phyloP scores from a whole-genome alignment of 148 eudicot species.

The Euryodendron excelsum region DNA sequence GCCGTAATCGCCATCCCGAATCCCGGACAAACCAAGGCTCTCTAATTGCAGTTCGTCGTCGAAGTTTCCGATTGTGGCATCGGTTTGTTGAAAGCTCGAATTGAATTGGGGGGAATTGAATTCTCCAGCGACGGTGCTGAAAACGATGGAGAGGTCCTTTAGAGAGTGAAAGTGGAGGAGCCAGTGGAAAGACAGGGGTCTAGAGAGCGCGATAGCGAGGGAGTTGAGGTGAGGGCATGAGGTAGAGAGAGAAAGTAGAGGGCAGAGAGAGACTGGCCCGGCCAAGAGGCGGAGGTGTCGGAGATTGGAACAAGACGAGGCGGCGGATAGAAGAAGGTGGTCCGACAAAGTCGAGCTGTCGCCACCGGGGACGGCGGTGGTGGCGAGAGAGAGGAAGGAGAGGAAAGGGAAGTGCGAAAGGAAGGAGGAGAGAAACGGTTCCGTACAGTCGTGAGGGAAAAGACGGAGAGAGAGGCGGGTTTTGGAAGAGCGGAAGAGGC shows the following conservation, averaged over 20 bases:
- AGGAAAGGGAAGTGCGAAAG: conserved; percentile 36
- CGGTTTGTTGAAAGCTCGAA: not conserved
- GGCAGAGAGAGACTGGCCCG: conserved; percentile 31
- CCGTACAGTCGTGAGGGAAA: conserved; percentile 20
- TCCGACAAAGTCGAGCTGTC: conserved; percentile 16
- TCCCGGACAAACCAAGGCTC: conserved; percentile 39
- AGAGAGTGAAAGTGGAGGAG: conserved; percentile 27
- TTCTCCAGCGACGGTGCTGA: conserved; percentile 1
- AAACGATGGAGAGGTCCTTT: conserved; percentile 27
- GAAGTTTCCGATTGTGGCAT: no score
- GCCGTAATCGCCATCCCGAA: conserved; percentile 32
- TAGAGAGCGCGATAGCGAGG: conserved; percentile 42
- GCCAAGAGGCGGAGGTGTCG: conserved; percentile 33
- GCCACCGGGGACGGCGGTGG: no score
- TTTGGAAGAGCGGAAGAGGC: conserved; percentile 51
- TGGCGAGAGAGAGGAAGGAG: conserved; percentile 37
- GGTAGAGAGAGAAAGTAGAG: conserved; percentile 42
- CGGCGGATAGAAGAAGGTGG: conserved; percentile 27
- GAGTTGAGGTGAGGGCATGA: conserved; percentile 37
- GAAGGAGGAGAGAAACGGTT: conserved; percentile 31
- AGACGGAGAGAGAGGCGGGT: conserved; percentile 44
- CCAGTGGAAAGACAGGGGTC: conserved; percentile 47
- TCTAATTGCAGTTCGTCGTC: conserved; percentile 32
- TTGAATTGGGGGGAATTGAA: not conserved
- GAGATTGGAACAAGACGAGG: conserved; percentile 35